Evolutionary conservation across 2,329 filamentous ascomycete genomes (phyloP).

Genomic region (Volutella citrinella): DNA sequence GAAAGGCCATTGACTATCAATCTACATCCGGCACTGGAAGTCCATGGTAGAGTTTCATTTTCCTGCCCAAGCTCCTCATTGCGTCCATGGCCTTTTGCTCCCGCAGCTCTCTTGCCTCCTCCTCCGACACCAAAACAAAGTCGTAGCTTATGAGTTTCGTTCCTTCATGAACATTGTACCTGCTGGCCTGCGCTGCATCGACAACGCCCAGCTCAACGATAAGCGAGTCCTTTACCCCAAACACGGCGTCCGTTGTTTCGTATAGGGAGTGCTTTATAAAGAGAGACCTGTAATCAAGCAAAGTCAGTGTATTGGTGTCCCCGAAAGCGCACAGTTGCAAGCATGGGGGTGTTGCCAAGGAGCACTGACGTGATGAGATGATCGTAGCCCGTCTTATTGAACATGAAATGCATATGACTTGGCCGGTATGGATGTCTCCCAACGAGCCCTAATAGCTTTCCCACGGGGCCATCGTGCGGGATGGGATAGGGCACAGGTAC

Average conservation of each 20-base stretch:
- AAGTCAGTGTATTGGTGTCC: too few species aligned
- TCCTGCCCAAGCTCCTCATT: too few species aligned
- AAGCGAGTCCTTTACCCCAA: slow-evolving; percentile 80
- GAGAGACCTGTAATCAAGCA: slow-evolving; percentile 56
- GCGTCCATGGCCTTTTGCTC: slow-evolving; percentile 12
- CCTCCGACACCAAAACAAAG: slow-evolving; percentile 10
- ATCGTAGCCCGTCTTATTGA: slow-evolving; percentile 44
- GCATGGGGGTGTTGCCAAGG: too few species aligned
- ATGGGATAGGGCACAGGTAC: slow-evolving; percentile 82
- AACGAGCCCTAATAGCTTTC: slow-evolving; percentile 62
- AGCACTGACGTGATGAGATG: slow-evolving; percentile 11
- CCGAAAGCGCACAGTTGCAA: too few species aligned
- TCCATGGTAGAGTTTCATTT: too few species aligned
- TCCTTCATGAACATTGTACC: slow-evolving; percentile 4
- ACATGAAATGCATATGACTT: slow-evolving; percentile 86
- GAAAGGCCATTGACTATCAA: too few species aligned
- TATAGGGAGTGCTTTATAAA: slow-evolving; percentile 78
- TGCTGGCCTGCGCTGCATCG: slow-evolving; percentile 5
- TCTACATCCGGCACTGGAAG: too few species aligned
- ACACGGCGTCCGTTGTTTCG: slow-evolving; percentile 80
- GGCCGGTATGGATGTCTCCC: slow-evolving; percentile 72
- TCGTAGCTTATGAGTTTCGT: slow-evolving; percentile 8
- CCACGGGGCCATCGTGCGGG: slow-evolving; percentile 79
- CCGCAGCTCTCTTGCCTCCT: slow-evolving; percentile 8
- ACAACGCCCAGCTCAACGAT: slow-evolving; percentile 56